Evolutionary conservation across 129 eudicot species (phyloP).

Genomic region (Pulicaria dysenterica): DNA sequence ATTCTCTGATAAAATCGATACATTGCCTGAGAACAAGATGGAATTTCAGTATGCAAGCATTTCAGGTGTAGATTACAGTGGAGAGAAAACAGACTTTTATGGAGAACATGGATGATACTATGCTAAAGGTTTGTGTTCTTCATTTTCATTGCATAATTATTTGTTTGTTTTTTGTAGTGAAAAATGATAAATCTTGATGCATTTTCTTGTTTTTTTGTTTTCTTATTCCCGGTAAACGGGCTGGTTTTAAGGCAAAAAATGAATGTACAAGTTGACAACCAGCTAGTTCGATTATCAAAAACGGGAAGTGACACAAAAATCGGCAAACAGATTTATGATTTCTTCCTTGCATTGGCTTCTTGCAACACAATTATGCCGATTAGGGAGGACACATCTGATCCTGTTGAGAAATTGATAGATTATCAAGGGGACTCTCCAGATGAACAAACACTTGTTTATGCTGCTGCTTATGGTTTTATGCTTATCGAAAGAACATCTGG

Average conservation of each 20-base stretch:
- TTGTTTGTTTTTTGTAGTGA: constrained; percentile 17
- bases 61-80: constrained; percentile 65
- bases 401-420: constrained; percentile 62
- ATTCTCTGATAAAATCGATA: constrained; percentile 95
- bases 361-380: constrained; percentile 96
- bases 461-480: constrained; percentile 90
- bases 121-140: constrained; percentile 51
- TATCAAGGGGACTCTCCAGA: constrained; percentile 97
- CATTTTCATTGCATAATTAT: neutral
- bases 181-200: constrained; percentile 5
- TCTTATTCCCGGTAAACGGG: constrained; percentile 58
- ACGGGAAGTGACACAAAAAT: constrained; percentile 46
- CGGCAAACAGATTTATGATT: constrained; percentile 56
- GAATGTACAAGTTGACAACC: constrained; percentile 69
- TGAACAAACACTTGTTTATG: constrained; percentile 93
- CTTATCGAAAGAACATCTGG: constrained; percentile 92
- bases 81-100: constrained; percentile 41
- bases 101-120: constrained; percentile 54
- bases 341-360: constrained; percentile 89
- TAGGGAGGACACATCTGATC: constrained; percentile 52
- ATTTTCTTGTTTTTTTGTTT: neutral
- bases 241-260: constrained; percentile 66
- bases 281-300: constrained; percentile 49
- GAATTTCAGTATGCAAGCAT: constrained; percentile 91
- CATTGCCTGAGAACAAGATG: constrained; percentile 97